phyloP scores from a whole-genome alignment of 2,329 filamentous ascomycete species.

The Colletotrichum musicola region DNA sequence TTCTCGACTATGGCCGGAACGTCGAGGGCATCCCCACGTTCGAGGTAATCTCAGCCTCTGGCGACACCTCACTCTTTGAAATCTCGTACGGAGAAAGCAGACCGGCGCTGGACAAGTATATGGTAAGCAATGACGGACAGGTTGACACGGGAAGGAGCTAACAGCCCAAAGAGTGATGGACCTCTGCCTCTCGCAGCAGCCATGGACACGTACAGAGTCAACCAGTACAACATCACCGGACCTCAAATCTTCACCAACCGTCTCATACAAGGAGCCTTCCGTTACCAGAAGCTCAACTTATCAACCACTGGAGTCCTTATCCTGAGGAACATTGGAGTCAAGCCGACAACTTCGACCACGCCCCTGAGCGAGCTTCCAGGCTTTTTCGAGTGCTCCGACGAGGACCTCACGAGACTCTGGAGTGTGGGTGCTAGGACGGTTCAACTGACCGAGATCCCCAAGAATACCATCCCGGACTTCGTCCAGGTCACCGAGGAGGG shows the following conservation, averaged over 20 bases:
- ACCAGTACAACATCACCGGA: slow-evolving; percentile 49
- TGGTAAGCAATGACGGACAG: not conserved
- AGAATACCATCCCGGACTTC: slow-evolving; percentile 45
- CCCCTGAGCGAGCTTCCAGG: slow-evolving; percentile 44
- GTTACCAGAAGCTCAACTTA: slow-evolving; percentile 53
- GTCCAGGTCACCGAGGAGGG: slow-evolving; percentile 45
- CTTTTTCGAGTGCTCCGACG: slow-evolving; percentile 46
- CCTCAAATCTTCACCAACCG: slow-evolving; percentile 44
- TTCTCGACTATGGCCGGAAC: slow-evolving; percentile 22
- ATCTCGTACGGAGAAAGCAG: slow-evolving; percentile 16
- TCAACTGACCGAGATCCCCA: slow-evolving; percentile 48
- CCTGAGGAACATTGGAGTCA: slow-evolving; percentile 46
- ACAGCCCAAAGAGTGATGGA: slow-evolving; percentile 42
- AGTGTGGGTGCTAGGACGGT: slow-evolving; percentile 47
- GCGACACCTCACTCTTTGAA: slow-evolving; percentile 19
- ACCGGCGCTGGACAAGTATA: not conserved
- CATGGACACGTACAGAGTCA: slow-evolving; percentile 53
- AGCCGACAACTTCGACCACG: slow-evolving; percentile 41
- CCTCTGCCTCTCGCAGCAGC: slow-evolving; percentile 50
- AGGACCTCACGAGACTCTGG: slow-evolving; percentile 47
- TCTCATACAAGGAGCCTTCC: slow-evolving; percentile 51
- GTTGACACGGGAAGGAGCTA: slow-evolving; percentile 19
- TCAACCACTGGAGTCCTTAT: slow-evolving; percentile 46
- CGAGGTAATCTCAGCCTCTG: slow-evolving; percentile 23
- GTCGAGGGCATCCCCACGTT: slow-evolving; percentile 24